Evolutionary conservation across 2,329 filamentous ascomycete genomes (phyloP), one percentile per base, ranked within the genome.

Genomic region (Fusarium algeriense): DNA sequence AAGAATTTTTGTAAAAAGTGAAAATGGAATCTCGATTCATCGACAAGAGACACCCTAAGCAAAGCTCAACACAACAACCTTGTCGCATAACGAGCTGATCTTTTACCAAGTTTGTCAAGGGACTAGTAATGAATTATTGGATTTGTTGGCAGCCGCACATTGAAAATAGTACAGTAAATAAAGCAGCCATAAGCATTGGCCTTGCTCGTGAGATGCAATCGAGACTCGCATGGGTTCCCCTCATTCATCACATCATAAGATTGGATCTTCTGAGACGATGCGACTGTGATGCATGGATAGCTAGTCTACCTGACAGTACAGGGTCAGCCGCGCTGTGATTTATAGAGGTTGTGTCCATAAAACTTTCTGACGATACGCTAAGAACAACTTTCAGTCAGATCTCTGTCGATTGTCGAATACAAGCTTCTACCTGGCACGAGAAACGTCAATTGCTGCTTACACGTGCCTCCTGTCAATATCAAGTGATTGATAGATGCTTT

Each of bases 221-320:
- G 68, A 69, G 34, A 35, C 50, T 72, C 54, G 52, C 49, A 69
- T 40, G 68, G 49, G 23, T 69, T 69, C 59, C 64, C 66, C 66
- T 64, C 66, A 54, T 67, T 61, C 23, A 54, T 49, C 64, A 49
- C 41, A 54, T 59, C 50, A 54, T 69, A 30, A 35, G 49, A 52
- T 49, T 55, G 52, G 30, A 46, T 26, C 35, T 40, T 32, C 41
- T 45, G 44, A 44, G 26, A 45, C 20, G 32, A 67, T 61, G 57
- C 19, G 38, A 38, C 35, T 41, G 50, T 44, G 30, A 40, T 67
- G 64, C 49, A 67, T 67, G 19, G 34, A 67, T 62, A 14, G 34
- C 46, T 49, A 54, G 48, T 46, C 32, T 37, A n/a, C 11, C 20
- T 19, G 50, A 23, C 10, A 17, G 17, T 46, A 44, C 30, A 12